A percentile compares a stretch with the other conserved stretches of the same genome.
phyloP scores from a whole-genome alignment of 2,329 filamentous ascomycete genomes.

The Fusarium sororula region DNA sequence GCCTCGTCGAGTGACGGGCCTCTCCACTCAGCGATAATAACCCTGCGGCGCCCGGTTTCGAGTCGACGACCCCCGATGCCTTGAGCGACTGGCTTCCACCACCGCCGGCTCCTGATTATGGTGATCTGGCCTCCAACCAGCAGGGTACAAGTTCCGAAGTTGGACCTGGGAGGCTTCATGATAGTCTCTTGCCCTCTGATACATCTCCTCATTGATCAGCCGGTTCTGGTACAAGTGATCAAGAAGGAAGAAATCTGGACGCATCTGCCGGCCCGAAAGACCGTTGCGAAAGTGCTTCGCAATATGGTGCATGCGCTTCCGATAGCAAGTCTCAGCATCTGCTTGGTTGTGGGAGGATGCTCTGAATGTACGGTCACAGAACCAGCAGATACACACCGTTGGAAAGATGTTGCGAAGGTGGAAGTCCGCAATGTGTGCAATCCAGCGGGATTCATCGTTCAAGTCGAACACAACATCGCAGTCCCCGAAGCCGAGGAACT shows the following conservation, averaged over 20 bases:
- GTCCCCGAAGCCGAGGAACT: slow-evolving; percentile 49
- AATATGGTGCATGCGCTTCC: slow-evolving; percentile 60
- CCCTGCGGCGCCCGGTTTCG: not conserved
- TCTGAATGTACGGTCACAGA: slow-evolving; percentile 57
- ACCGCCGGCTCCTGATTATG: not conserved
- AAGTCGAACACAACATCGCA: slow-evolving; percentile 53
- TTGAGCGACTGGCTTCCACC: slow-evolving; percentile 14
- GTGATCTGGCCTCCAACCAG: slow-evolving; percentile 20
- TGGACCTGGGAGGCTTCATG: slow-evolving; percentile 37
- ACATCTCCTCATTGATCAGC: slow-evolving; percentile 43
- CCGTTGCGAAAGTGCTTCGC: slow-evolving; percentile 52
- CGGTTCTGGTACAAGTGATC: slow-evolving; percentile 46
- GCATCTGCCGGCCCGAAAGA: slow-evolving; percentile 33
- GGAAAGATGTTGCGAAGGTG: slow-evolving; percentile 53
- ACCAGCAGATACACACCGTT: slow-evolving; percentile 56
- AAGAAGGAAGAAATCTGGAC: slow-evolving; percentile 54
- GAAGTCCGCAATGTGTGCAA: slow-evolving; percentile 52
- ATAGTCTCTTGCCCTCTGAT: slow-evolving; percentile 24
- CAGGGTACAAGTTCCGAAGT: slow-evolving; percentile 14
- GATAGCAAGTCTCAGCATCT: slow-evolving; percentile 43
- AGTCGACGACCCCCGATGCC: not conserved
- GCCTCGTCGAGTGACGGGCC: not conserved
- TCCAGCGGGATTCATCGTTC: slow-evolving; percentile 54
- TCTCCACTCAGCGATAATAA: slow-evolving; percentile 1
- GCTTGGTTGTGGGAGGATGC: slow-evolving; percentile 4